Conservation (phyloP, 148 eudicot species). For the Rhododendron ferrugineum region DNA sequence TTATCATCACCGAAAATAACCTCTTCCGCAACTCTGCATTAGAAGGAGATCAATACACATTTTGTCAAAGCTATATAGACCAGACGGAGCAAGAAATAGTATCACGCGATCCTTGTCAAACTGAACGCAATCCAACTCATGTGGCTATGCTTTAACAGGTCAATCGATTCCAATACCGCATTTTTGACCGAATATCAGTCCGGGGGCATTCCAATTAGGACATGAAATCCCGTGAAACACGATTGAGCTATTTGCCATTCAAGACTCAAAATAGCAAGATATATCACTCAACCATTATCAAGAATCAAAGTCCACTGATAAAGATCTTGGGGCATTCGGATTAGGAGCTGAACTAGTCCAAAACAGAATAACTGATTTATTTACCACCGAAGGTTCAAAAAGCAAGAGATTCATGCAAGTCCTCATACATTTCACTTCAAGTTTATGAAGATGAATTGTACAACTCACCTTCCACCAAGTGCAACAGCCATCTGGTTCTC, state of each 20-base stretch:
- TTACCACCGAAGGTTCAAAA: background rate
- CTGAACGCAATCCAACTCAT: background rate
- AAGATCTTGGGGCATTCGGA: background rate
- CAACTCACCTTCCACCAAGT: conserved; percentile 88
- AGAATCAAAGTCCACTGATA: background rate
- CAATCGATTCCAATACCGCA: background rate
- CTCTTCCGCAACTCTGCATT: conserved; percentile 91
- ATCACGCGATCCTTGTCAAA: background rate
- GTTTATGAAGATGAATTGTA: background rate
- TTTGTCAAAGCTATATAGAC: background rate
- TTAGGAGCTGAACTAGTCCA: background rate
- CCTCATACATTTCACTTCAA: background rate
- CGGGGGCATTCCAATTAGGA: background rate
- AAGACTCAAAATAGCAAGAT: background rate
- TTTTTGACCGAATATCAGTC: background rate
- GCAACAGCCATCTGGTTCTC: conserved; percentile 99
- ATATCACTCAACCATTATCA: background rate
- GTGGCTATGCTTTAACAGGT: background rate
- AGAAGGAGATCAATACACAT: background rate
- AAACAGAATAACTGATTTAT: background rate
- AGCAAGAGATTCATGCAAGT: background rate
- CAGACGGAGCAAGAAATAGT: background rate
- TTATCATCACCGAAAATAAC: conserved; percentile 92
- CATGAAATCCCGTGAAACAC: background rate
- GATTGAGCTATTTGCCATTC: background rate